Base-by-base conservation (phyloP, 164 flowering plant species). In the Litsea cubeba region DNA sequence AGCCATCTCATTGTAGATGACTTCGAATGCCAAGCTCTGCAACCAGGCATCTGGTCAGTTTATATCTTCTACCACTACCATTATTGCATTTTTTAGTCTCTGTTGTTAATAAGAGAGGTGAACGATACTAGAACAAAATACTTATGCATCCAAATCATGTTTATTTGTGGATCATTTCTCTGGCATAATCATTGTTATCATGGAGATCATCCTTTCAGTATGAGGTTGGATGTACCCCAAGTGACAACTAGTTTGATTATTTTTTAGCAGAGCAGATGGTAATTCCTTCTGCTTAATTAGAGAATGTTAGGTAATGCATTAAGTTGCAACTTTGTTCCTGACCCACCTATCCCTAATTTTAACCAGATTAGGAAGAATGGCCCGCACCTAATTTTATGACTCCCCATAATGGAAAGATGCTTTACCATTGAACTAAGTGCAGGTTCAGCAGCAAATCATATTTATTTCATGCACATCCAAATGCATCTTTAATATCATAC, bases 31-130 rank as follows among this genome's bases (percentile, higher is more conserved):
- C 92, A 85, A 23, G 92, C 92, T 25, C 63, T 96, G 83, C 85
- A 87, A 72, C 96, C 98, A 0, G 99, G 98, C 79, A 89, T 94
- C 83, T 96, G 99, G 99, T 65, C 14, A 65, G 69, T 65, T 26
- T 20, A 65, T 65, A 40, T 30, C 26, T 65, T 14, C 69, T 12
- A 22, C 18, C 24, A 65, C 40, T 3, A 26, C n/a, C 10, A 18
- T 26, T 35, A 65, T 65, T 22, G 24, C 0, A 14, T 12, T 5
- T 20, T 30, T 7, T 26, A 18, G 28, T 18, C n/a, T 15, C 5
- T 28, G 46, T 30, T 5, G 30, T 65, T 32, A 15, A 30, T 28
- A 1, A 15, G 3, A 25, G 3, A 65, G 25, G 46, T 65, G 69
- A 35, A 17, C 24, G 5, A 30, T 17, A 24, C n/a, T 5, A 26